phyloP scores from a whole-genome alignment of 2,329 filamentous ascomycete genomes.

The Zelopaecilomyces penicillatus region DNA sequence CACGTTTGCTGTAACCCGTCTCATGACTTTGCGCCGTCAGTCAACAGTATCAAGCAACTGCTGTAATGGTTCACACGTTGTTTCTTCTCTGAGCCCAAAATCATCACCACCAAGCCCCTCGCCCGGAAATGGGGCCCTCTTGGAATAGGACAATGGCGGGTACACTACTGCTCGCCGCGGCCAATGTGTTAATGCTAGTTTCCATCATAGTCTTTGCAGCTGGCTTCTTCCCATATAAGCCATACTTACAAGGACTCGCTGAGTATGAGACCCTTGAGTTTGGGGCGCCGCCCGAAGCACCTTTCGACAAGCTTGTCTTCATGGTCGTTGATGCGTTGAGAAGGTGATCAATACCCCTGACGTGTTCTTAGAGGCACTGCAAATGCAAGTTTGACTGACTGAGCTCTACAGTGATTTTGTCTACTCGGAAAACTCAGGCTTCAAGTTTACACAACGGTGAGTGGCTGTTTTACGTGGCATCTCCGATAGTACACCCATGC shows the following conservation, averaged over 20 bases:
- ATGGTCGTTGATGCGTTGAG: constrained; percentile 96
- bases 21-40: no score
- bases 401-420: constrained; percentile 70
- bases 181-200: constrained; percentile 70
- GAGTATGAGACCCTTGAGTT: constrained; percentile 50
- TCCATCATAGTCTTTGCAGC: constrained; percentile 71
- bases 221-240: constrained; percentile 97
- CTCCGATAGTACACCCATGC: constrained; percentile 5
- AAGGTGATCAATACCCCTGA: constrained; percentile 45
- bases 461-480: constrained; percentile 9
- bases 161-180: constrained; percentile 46
- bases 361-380: background rate
- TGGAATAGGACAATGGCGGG: constrained; percentile 2
- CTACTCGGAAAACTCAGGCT: constrained; percentile 70
- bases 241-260: constrained; percentile 79
- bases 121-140: constrained; percentile 15
- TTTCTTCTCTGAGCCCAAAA: no score
- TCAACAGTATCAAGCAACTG: no score
- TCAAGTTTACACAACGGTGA: constrained; percentile 81
- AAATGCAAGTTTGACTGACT: constrained; percentile 11
- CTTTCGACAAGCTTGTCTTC: constrained; percentile 86
- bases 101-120: no score
- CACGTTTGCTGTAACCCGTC: no score
- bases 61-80: no score
- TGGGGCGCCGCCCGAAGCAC: constrained; percentile 51